Evolutionary conservation across 805 yeast genomes (phyloP), one percentile per base, ranked within the genome.

Genomic region (Monosporozyma aerobia): DNA sequence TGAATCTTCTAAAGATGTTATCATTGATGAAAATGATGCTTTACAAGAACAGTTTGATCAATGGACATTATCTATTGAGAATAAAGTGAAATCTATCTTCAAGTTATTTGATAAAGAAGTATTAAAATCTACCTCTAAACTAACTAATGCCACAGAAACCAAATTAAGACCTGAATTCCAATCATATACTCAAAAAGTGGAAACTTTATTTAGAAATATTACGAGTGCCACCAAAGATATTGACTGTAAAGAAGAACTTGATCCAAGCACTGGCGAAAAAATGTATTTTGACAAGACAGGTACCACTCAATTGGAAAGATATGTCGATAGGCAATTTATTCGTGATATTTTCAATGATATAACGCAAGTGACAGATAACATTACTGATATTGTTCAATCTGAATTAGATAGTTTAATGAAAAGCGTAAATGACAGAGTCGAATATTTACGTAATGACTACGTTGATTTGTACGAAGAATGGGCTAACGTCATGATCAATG

Each of bases 381-480:
- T 62, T 23, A 69, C 75, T 0, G 69, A 68, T 19, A 53, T 54
- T 1, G 64, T 77, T 41, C 68, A 70, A 19, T 56, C 55, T 2
- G 61, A 67, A 25, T 60, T 77, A 49, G 57, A 61, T 11, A 52
- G 61, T 6, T 57, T 66, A 11, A 65, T 73, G 44, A 57, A 64
- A 23, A 60, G 59, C 4, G 68, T 73, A 25, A 70, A 75, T 44
- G 59, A 66, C 3, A 67, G 65, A 6, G 69, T 73, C 10, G 69
- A 73, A 30, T 60, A 62, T 1, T 66, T 73, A 35, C 74, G 79
- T 60, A 63, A 69, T 22, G 64, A 70, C 22, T 76, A 83, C 39
- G 74, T 85, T 51, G 90, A 86, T 56, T 76, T 83, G 0, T 77
- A 82, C 63, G 90, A 85, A 64, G 85, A 85, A 55, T 86, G 85